These are phyloP conservation scores for Scedosporium minutisporum DNA, from an alignment of 2,329 filamentous ascomycete species.

Conservation along the genomic window DNA sequence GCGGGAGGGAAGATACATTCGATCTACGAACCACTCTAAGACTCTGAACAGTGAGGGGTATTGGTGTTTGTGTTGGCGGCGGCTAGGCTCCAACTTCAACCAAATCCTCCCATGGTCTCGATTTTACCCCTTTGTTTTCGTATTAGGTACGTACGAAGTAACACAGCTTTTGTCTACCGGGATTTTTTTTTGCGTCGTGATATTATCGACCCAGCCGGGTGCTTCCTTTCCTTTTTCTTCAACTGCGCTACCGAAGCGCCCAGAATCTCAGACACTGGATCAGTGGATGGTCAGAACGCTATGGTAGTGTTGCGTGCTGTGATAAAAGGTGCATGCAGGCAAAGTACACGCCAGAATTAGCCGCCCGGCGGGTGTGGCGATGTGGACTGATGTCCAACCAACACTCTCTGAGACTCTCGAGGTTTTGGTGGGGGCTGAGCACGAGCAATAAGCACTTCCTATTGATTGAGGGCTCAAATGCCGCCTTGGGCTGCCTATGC, in stretches of 20 bases:
- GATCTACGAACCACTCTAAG: background rate
- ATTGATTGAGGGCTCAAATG: background rate
- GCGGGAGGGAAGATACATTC: background rate
- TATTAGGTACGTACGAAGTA: too few relatives aligned
- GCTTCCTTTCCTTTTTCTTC: too few relatives aligned
- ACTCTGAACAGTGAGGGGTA: background rate
- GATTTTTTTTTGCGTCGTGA: too few relatives aligned
- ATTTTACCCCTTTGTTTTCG: too few relatives aligned
- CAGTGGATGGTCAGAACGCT: background rate
- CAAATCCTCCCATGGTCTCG: too few relatives aligned
- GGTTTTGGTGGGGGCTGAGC: background rate
- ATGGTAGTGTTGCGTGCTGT: background rate
- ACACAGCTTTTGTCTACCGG: too few relatives aligned
- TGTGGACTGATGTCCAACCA: conserved; percentile 1
- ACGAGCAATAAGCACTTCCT: background rate
- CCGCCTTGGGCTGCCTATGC: too few relatives aligned
- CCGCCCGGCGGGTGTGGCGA: conserved; percentile 3
- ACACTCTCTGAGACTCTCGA: background rate
- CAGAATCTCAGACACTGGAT: background rate
- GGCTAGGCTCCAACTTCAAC: too few relatives aligned
- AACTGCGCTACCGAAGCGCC: background rate
- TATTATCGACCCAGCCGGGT: too few relatives aligned
- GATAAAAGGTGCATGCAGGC: background rate
- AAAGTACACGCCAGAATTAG: conserved; percentile 6
- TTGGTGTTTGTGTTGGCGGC: background rate